Conservation (phyloP, 345 rosid species). For the Pugionium cornutum region DNA sequence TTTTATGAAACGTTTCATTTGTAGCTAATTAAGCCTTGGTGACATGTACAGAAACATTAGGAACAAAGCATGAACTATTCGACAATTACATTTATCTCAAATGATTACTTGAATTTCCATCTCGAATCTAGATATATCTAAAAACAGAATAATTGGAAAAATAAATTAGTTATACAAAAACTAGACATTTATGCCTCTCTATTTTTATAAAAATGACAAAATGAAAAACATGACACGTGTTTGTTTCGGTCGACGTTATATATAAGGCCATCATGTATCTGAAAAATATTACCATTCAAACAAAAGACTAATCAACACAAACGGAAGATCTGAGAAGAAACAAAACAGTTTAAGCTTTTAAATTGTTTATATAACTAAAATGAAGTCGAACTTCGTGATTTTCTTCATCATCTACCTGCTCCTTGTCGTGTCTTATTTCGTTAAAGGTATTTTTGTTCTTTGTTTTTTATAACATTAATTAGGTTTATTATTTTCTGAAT, state of each 20-base stretch:
- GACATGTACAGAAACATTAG: no score
- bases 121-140: no score
- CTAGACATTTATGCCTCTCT: background rate
- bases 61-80: no score
- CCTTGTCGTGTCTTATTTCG: constrained; percentile 20
- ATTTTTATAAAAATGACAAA: background rate
- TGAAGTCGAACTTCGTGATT: constrained; percentile 33
- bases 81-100: no score
- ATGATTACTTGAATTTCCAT: no score
- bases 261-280: constrained; percentile 31
- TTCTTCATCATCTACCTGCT: constrained; percentile 27
- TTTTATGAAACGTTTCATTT: no score
- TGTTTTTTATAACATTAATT: background rate
- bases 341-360: background rate
- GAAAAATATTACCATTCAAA: constrained; percentile 18
- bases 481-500: background rate
- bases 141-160: no score
- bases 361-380: constrained; percentile 1
- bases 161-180: no score
- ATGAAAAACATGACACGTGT: constrained; percentile 34
- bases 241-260: constrained; percentile 22
- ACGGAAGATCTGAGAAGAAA: constrained; percentile 13
- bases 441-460: constrained; percentile 28
- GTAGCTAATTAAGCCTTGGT: no score
- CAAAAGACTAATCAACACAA: background rate